A percentile compares a stretch with the other conserved stretches of the same genome.
Conservation (phyloP, 2,329 filamentous ascomycete genomes). For the Intubia oerlemansii region DNA sequence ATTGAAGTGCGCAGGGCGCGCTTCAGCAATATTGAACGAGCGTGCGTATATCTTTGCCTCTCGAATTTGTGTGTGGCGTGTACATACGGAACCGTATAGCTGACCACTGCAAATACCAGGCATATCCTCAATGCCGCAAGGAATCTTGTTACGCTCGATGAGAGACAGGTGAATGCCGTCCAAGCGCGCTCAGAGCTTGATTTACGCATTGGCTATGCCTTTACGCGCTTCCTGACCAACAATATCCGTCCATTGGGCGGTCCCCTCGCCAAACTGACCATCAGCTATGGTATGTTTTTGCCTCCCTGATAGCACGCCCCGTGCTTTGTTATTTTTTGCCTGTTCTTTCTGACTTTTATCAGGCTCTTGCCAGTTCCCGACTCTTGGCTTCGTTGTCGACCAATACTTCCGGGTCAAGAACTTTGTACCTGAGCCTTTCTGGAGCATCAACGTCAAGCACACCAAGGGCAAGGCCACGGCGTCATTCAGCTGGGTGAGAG, state of each 20-base stretch:
- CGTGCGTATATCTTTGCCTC: constrained; percentile 25
- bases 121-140: constrained; percentile 74
- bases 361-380: constrained; percentile 93
- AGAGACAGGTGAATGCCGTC: constrained; percentile 72
- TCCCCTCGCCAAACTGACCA: constrained; percentile 37
- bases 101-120: constrained; percentile 18
- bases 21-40: constrained; percentile 92
- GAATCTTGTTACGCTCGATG: constrained; percentile 57
- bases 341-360: constrained; percentile 1
- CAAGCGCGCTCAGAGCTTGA: constrained; percentile 80
- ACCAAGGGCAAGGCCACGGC: constrained; percentile 40
- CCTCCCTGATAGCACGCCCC: too few species aligned
- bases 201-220: constrained; percentile 75
- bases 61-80: neutral
- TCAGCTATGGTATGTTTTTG: constrained; percentile 54
- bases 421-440: constrained; percentile 82
- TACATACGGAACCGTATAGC: neutral
- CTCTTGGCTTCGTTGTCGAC: constrained; percentile 90
- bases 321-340: too few species aligned
- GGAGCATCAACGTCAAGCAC: constrained; percentile 74
- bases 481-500: constrained; percentile 64
- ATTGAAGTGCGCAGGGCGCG: constrained; percentile 69
- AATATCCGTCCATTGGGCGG: constrained; percentile 54
- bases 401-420: constrained; percentile 86
- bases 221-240: constrained; percentile 71